Evolutionary conservation across 2,329 filamentous ascomycete genomes (phyloP).

Genomic region (Bipolaris oryzae): DNA sequence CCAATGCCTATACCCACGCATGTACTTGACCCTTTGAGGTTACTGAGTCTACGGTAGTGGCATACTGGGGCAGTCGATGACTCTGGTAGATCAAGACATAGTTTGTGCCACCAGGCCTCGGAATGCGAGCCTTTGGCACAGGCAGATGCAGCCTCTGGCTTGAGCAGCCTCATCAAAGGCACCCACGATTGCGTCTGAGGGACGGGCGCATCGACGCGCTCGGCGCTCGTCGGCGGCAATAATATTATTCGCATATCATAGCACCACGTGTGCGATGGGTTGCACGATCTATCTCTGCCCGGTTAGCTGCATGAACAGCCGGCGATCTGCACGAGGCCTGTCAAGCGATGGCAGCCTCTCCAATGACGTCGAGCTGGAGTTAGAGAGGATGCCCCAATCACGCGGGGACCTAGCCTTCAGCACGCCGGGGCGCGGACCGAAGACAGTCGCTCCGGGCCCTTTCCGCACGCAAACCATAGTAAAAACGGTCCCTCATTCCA

Average conservation of each 20-base stretch:
- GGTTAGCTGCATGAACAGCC: constrained; percentile 25
- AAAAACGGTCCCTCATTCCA: constrained; percentile 8
- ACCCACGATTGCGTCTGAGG: background rate
- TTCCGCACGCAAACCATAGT: background rate
- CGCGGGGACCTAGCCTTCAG: constrained; percentile 2
- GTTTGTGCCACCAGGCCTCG: background rate
- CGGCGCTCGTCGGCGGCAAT: background rate
- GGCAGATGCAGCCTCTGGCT: background rate
- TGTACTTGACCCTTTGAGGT: too few relatives aligned
- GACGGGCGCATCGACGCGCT: background rate
- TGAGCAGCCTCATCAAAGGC: background rate
- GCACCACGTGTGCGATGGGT: constrained; percentile 23
- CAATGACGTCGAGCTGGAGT: constrained; percentile 12
- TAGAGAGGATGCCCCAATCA: constrained; percentile 11
- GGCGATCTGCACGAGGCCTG: constrained; percentile 18
- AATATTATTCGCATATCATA: constrained; percentile 7
- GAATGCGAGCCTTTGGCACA: background rate
- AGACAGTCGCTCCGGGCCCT: background rate
- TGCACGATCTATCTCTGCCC: constrained; percentile 19
- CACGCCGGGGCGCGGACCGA: constrained; percentile 1
- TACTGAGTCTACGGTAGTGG: too few relatives aligned
- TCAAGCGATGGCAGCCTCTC: constrained; percentile 15
- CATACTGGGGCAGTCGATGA: too few relatives aligned
- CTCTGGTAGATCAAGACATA: background rate
- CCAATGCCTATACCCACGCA: too few relatives aligned